phyloP scores from a whole-genome alignment of 2,329 filamentous ascomycete species.

The Dactylellina cionopaga region DNA sequence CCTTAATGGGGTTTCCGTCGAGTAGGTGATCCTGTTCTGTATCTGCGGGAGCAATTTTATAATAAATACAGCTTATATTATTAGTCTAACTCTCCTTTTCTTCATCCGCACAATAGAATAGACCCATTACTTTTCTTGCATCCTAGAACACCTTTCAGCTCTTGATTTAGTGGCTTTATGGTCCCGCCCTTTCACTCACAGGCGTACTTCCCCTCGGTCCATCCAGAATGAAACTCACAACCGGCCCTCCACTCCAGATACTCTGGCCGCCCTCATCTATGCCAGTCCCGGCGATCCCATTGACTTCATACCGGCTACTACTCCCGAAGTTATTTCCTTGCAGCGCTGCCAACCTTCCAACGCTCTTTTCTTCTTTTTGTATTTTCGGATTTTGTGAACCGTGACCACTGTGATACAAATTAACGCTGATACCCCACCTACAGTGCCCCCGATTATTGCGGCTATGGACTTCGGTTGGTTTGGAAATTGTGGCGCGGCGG shows the following conservation, averaged over 20 bases:
- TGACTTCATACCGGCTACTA: conserved; percentile 7
- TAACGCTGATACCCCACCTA: conserved; percentile 24
- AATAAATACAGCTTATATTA: too few species aligned
- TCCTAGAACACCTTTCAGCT: too few species aligned
- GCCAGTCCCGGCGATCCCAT: conserved; percentile 29
- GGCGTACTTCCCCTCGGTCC: conserved; percentile 20
- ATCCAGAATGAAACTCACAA: conserved; percentile 38
- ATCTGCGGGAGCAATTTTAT: too few species aligned
- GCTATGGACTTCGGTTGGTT: conserved; percentile 18
- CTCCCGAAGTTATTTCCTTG: background rate
- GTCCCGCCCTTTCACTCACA: conserved; percentile 16
- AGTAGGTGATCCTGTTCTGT: too few species aligned
- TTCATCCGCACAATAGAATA: too few species aligned
- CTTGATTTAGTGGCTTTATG: background rate
- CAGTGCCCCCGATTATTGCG: conserved; percentile 37
- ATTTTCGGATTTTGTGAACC: conserved; percentile 34
- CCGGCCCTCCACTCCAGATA: conserved; percentile 37
- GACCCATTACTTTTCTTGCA: too few species aligned
- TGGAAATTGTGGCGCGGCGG: background rate
- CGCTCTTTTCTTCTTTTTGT: conserved; percentile 6
- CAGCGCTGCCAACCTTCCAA: conserved; percentile 27
- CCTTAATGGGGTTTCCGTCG: too few species aligned
- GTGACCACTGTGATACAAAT: conserved; percentile 24
- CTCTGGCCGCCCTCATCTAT: conserved; percentile 26
- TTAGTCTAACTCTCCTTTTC: too few species aligned